Conservation (phyloP, 2,329 filamentous ascomycete species). For the Pseudofabraea citricarpa region DNA sequence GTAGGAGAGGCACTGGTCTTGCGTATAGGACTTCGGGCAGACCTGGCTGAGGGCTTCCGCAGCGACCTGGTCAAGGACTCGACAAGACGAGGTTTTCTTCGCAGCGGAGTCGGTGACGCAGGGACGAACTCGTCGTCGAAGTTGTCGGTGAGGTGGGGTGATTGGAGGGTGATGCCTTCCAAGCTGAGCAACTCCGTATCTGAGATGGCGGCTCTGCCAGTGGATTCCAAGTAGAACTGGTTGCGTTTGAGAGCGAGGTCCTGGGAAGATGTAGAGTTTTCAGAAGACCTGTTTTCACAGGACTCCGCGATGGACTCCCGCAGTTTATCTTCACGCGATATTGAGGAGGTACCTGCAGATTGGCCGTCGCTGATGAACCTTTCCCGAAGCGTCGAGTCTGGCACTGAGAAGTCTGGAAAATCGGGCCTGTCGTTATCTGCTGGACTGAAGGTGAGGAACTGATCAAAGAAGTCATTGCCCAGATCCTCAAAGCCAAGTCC, state of each 20-base stretch:
- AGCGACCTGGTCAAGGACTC: conserved; percentile 42
- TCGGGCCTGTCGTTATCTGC: conserved; percentile 32
- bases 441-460: conserved; percentile 55
- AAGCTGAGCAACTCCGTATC: conserved; percentile 26
- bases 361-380: conserved; percentile 37
- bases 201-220: conserved; percentile 25
- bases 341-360: conserved; percentile 12
- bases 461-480: conserved; percentile 57
- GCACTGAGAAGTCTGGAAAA: conserved; percentile 40
- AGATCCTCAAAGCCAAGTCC: conserved; percentile 43
- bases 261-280: conserved; percentile 14
- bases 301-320: conserved; percentile 5
- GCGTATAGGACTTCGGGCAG: conserved; percentile 32
- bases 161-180: conserved; percentile 22
- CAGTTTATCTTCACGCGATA: conserved; percentile 13
- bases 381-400: conserved; percentile 41
- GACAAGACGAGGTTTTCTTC: conserved; percentile 18
- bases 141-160: conserved; percentile 14
- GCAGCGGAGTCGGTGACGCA: conserved; percentile 17
- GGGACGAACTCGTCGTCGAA: conserved; percentile 16
- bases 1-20: conserved; percentile 27
- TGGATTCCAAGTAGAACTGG: conserved; percentile 20
- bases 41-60: conserved; percentile 30
- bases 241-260: conserved; percentile 6
- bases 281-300: conserved; percentile 11